phyloP scores from a whole-genome alignment of 345 rosid genomes.

The Microthlaspi erraticum region DNA sequence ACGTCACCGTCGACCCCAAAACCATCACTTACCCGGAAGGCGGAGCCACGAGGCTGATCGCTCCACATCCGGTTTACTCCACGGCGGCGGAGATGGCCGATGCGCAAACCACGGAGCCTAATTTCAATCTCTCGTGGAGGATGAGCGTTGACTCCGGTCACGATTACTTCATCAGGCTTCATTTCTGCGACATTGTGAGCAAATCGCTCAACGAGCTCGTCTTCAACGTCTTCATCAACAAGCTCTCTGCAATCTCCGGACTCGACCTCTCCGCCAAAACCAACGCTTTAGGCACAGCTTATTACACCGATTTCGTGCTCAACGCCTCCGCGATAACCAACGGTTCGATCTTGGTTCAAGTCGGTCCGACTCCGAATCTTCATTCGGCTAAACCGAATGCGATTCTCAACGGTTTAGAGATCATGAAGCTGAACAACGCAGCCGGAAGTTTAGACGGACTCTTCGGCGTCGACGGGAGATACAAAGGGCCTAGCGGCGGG shows the following conservation, averaged over 20 bases:
- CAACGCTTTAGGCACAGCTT: slow-evolving; percentile 57
- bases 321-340: slow-evolving; percentile 54
- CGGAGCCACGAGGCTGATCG: slow-evolving; percentile 56
- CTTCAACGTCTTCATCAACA: slow-evolving; percentile 71
- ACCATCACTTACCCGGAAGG: slow-evolving; percentile 52
- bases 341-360: slow-evolving; percentile 64
- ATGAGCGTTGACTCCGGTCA: slow-evolving; percentile 61
- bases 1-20: slow-evolving; percentile 44
- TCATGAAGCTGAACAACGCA: slow-evolving; percentile 69
- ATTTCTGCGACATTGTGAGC: slow-evolving; percentile 89
- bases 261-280: slow-evolving; percentile 64
- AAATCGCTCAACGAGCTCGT: slow-evolving; percentile 60
- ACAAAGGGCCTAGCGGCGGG: slow-evolving; percentile 30
- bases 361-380: slow-evolving; percentile 55
- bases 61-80: slow-evolving; percentile 66
- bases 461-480: slow-evolving; percentile 47
- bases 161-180: slow-evolving; percentile 67
- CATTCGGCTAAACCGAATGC: slow-evolving; percentile 57
- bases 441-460: slow-evolving; percentile 66
- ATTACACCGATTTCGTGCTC: slow-evolving; percentile 60
- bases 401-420: slow-evolving; percentile 76
- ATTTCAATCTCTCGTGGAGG: slow-evolving; percentile 80
- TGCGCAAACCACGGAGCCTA: slow-evolving; percentile 53
- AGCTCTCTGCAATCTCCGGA: slow-evolving; percentile 44
- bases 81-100: slow-evolving; percentile 60